Percentiles rank a stretch among this genome's conserved stretches.
Evolutionary conservation across 2,329 filamentous ascomycete genomes (phyloP).

Genomic region (Huntiella bhutanensis): DNA sequence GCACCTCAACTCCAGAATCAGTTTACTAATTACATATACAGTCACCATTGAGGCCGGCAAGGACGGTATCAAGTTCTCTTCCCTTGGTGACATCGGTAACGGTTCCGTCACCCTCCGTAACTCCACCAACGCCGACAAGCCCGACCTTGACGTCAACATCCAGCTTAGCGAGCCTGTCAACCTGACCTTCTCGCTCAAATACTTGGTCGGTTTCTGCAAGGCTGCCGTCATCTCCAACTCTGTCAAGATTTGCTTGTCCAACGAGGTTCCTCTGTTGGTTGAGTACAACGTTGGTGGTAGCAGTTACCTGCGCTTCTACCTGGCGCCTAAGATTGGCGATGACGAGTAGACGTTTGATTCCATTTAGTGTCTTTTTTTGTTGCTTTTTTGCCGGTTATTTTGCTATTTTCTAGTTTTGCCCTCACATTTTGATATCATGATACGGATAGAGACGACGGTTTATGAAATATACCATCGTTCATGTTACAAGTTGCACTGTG

Average conservation of each 20-base stretch:
- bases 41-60: slow-evolving; percentile 93
- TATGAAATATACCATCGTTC: slow-evolving; percentile 5
- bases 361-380: slow-evolving; percentile 3
- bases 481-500: neutral
- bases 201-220: slow-evolving; percentile 99
- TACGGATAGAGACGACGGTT: slow-evolving; percentile 2
- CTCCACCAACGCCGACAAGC: slow-evolving; percentile 79
- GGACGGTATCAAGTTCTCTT: slow-evolving; percentile 90
- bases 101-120: slow-evolving; percentile 81
- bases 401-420: neutral
- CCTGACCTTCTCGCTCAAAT: slow-evolving; percentile 96
- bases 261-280: slow-evolving; percentile 87
- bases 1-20: too few relatives aligned
- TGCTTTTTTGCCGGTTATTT: neutral
- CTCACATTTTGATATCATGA: slow-evolving; percentile 10
- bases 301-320: slow-evolving; percentile 90
- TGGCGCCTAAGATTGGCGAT: slow-evolving; percentile 56
- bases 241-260: slow-evolving; percentile 86
- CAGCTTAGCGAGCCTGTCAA: slow-evolving; percentile 80
- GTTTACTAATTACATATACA: slow-evolving; percentile 19
- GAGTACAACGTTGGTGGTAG: slow-evolving; percentile 69
- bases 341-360: slow-evolving; percentile 14
- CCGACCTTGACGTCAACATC: slow-evolving; percentile 69
- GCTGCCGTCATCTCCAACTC: slow-evolving; percentile 62
- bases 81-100: slow-evolving; percentile 87